Base-by-base conservation (phyloP, 371 early-diverging fungal species). In the Actinomucor elegans region DNA sequence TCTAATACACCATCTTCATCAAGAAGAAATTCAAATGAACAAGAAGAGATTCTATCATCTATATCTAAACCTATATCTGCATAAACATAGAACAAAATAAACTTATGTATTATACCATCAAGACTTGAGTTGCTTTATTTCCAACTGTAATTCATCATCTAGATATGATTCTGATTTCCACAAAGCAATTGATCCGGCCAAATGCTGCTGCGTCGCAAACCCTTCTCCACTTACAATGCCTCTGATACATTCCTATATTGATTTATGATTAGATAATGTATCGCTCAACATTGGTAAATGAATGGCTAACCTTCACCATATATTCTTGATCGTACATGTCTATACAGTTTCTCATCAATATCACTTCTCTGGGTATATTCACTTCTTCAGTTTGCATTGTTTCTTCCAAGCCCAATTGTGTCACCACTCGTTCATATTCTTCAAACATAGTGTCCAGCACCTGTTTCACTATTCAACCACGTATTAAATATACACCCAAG, bases 291-390 rank as follows among this genome's bases (percentile, higher is more conserved):
- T 11, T 40, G 15, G 8, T 32, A 21, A 26, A 3, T 15, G 9
- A 24, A 35, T 23, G 33, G 1, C 14, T 27, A 48, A 66, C 63
- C 51, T 69, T 65, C 10, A 61, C 53, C 66, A 62, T 62, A 18
- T 52, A 62, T 24, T 62, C 69, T 54, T 69, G 57, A 10, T 66
- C 63, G 35, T 60, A 64, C 68, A 68, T 68, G 8, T 52, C 54
- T 5, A 68, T 10, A 44, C 64, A 60, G 24, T 51, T 38, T 28
- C 50, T 48, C 24, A 62, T 26, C 3, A 41, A 41, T 20, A 31
- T 24, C 2, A 65, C 11, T 31, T 59, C 41, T 34, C 48, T 34
- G n/a, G 59, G 66, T 24, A 55, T 43, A 47, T 53, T 17, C 8
- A n/a, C 18, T 35, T 48, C 38, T 1, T 55, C 18, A 21, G 7